These are phyloP conservation scores for Entomortierella lignicola DNA, from an alignment of 192 early-diverging fungal genomes.

Conservation along the genomic window DNA sequence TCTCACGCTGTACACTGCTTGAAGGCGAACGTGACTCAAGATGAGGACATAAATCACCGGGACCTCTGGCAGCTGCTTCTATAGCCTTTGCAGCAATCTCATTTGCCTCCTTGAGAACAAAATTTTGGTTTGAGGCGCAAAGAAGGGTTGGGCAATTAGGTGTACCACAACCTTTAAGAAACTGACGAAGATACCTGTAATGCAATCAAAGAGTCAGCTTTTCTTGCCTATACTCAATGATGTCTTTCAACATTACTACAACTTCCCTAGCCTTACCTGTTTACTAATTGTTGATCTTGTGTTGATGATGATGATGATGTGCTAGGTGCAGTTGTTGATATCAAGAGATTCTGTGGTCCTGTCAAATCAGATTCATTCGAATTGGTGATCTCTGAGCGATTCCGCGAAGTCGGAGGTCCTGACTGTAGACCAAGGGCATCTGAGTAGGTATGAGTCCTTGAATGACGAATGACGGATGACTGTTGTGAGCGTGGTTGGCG, in stretches of 20 bases:
- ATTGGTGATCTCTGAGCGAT: neutral
- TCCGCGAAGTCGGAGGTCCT: neutral
- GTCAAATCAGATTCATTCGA: neutral
- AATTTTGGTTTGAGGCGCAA: slow-evolving; percentile 35
- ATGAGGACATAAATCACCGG: slow-evolving; percentile 26
- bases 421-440: slow-evolving; percentile 4
- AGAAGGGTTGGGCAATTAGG: slow-evolving; percentile 19
- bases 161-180: slow-evolving; percentile 42
- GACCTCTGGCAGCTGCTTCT: slow-evolving; percentile 19
- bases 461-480: slow-evolving; percentile 39
- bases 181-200: slow-evolving; percentile 40
- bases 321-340: too few species aligned
- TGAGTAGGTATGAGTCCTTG: slow-evolving; percentile 29
- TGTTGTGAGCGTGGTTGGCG: slow-evolving; percentile 18
- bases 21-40: slow-evolving; percentile 7
- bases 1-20: slow-evolving; percentile 20
- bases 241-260: neutral
- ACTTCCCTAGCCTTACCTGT: slow-evolving; percentile 8
- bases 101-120: slow-evolving; percentile 28
- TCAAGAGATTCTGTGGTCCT: too few species aligned
- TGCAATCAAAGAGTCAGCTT: neutral
- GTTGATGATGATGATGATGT: neutral
- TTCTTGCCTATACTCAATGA: too few species aligned
- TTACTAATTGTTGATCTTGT: slow-evolving; percentile 27
- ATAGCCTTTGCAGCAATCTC: slow-evolving; percentile 40